phyloP scores from a whole-genome alignment of 202 grass and related monocot species.

The Elaeis oleifera region DNA sequence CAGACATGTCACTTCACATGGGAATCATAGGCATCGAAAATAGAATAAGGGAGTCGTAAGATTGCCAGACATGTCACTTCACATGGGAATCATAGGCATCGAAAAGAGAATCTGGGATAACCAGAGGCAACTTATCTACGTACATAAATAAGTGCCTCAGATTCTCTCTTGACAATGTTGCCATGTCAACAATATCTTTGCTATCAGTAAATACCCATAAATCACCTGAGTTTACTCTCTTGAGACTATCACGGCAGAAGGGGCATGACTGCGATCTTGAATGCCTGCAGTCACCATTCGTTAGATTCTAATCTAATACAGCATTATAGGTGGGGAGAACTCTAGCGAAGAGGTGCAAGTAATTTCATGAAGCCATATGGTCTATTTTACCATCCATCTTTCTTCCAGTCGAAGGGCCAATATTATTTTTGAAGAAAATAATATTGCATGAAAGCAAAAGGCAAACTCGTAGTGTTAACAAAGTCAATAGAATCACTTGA shows the following conservation, averaged over 20 bases:
- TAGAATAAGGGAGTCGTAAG: conserved; percentile 22
- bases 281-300: conserved; percentile 41
- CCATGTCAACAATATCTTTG: conserved; percentile 54
- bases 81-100: conserved; percentile 90
- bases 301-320: too few relatives aligned
- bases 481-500: too few relatives aligned
- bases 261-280: conserved; percentile 75
- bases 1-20: conserved; percentile 68
- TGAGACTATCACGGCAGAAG: conserved; percentile 80
- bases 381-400: too few relatives aligned
- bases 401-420: too few relatives aligned
- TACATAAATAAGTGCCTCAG: conserved; percentile 56
- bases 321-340: too few relatives aligned
- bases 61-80: conserved; percentile 39
- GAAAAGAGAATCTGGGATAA: conserved; percentile 57
- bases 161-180: conserved; percentile 57
- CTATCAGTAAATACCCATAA: conserved; percentile 70
- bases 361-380: too few relatives aligned
- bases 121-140: conserved; percentile 68
- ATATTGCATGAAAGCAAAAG: too few relatives aligned
- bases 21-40: conserved; percentile 77
- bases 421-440: too few relatives aligned
- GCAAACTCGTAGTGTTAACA: too few relatives aligned
- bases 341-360: too few relatives aligned
- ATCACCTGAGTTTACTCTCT: conserved; percentile 62